Evolutionary conservation across 768 basidiomycete species (phyloP), one percentile per base, ranked within the genome.

Genomic region (Tylopilus plumbeoviolaceoides): DNA sequence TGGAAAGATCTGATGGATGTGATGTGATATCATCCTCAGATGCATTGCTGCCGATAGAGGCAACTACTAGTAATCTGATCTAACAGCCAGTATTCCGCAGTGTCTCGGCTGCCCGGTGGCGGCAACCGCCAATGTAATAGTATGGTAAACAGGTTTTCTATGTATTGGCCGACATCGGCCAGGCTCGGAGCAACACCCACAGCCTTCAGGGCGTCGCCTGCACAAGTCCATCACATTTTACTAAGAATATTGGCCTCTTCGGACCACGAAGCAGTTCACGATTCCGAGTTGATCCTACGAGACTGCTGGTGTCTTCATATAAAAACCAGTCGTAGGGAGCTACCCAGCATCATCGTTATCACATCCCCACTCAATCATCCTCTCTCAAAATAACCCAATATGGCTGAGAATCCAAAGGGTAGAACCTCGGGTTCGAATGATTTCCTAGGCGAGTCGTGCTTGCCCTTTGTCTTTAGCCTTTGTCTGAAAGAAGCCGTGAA

Each of bases 291-390:
- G 20, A 49, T 58, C 62, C 62, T 51, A 55, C 11, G 25, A 10
- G 11, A 28, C 7, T 18, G n/a, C 4, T 7, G 18, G 23, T 6
- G 12, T 18, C 17, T 44, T 33, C 8, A 20, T 23, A 61, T 61
- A 55, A 63, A 55, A 63, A 28, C 4, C 7, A 2, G 15, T 17
- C 1, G 5, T 25, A 0, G 33, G 15, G 20, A 20, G 33, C 31
- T 10, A n/a, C 33, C 27, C 14, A 18, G 9, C 21, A 28, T 11
- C n/a, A 31, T 48, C 33, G 43, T 33, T 25, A 5, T 47, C 33
- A 15, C 46, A 55, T 58, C 65, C 53, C 60, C 62, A 61, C 62
- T 65, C 56, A 59, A 9, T 53, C n/a, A 12, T 33, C 43, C 21
- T 35, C 36, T 7, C 30, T 36, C 6, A 7, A 17, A 21, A 18